These are phyloP conservation scores for Amylostereum chailletii DNA, from an alignment of 1,284 basidiomycete genomes.

Conservation along the genomic window DNA sequence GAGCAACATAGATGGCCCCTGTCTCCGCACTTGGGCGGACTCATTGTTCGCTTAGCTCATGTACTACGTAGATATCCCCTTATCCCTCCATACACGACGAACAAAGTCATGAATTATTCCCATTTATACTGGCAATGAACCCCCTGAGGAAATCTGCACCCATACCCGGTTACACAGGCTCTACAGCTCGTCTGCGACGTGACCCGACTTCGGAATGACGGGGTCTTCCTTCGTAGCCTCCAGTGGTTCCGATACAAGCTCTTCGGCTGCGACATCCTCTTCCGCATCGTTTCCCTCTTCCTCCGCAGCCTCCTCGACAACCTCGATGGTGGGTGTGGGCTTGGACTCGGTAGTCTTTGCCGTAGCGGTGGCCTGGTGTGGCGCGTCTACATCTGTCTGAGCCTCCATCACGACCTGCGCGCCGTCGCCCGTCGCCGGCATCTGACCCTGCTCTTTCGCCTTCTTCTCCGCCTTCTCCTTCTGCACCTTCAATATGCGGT, in stretches of 20 bases:
- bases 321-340: conserved; percentile 5
- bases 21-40: too few relatives aligned
- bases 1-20: too few relatives aligned
- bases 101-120: too few relatives aligned
- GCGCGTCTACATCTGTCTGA: conserved; percentile 10
- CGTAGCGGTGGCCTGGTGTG: conserved; percentile 18
- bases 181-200: conserved; percentile 12
- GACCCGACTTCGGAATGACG: not conserved
- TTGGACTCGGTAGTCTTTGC: conserved; percentile 5
- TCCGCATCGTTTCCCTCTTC: not conserved
- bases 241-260: not conserved
- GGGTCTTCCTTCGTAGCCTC: conserved; percentile 1
- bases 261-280: not conserved
- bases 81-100: too few relatives aligned
- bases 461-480: conserved; percentile 19
- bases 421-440: conserved; percentile 22
- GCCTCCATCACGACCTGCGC: conserved; percentile 20
- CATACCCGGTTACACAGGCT: not conserved
- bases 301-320: not conserved
- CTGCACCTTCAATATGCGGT: conserved; percentile 20
- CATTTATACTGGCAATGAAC: too few relatives aligned
- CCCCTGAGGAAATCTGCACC: too few relatives aligned
- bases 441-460: conserved; percentile 16
- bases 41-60: too few relatives aligned
- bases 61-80: too few relatives aligned